Conservation (phyloP, 352 stramenopile genomes). For the Pythium grandisporangium region DNA sequence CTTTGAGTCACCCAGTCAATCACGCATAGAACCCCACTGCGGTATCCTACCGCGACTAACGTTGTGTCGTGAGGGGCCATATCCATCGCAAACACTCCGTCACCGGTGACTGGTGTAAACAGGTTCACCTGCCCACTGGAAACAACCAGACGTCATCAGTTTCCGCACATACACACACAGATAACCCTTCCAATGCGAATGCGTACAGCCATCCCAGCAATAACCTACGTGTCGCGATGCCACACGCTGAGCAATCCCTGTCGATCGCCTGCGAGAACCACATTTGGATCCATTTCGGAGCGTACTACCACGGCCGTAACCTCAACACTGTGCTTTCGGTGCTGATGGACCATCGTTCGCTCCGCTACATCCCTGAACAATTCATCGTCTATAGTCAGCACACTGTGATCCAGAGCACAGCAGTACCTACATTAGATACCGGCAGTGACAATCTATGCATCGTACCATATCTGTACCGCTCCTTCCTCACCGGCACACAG, state of each 20-base stretch:
- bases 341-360: conserved; percentile 40
- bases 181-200: background rate
- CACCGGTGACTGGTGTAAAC: conserved; percentile 36
- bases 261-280: conserved; percentile 52
- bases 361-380: conserved; percentile 45
- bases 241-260: conserved; percentile 48
- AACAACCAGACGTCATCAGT: background rate
- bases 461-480: conserved; percentile 63
- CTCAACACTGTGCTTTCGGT: conserved; percentile 51
- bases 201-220: background rate
- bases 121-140: conserved; percentile 28
- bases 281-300: conserved; percentile 18
- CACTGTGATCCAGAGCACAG: no score
- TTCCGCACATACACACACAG: no score
- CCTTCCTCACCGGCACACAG: conserved; percentile 61
- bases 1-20: conserved; percentile 23
- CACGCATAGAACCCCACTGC: conserved; percentile 57
- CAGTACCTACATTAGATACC: no score
- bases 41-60: conserved; percentile 60
- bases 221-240: conserved; percentile 39
- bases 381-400: background rate
- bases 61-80: conserved; percentile 35
- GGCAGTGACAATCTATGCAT: no score
- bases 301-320: conserved; percentile 35
- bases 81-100: conserved; percentile 46